Conservation (phyloP, 805 yeast species). For the Starmerella khaoyaiensis region DNA sequence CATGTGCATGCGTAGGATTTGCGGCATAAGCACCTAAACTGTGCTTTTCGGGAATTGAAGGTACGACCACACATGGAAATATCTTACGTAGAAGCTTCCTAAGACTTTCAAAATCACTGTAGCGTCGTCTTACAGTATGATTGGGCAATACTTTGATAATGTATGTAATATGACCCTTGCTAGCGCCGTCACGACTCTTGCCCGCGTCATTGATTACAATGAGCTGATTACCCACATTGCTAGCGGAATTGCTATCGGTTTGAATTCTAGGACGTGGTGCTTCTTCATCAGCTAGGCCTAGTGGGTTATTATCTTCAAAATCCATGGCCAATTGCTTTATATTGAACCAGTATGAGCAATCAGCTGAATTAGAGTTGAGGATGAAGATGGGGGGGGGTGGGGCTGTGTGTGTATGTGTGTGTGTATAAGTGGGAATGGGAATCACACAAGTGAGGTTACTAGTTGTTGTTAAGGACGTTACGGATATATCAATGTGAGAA, state of each 20-base stretch:
- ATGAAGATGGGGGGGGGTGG: background rate
- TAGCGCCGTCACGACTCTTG: conserved; percentile 67
- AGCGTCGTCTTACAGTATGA: conserved; percentile 61
- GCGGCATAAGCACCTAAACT: conserved; percentile 39
- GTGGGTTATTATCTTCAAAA: conserved; percentile 36
- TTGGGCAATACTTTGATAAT: conserved; percentile 52
- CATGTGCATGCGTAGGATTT: conserved; percentile 34
- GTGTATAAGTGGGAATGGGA: too few species aligned
- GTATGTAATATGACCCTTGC: conserved; percentile 69
- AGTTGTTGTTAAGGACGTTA: too few species aligned
- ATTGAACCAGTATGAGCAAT: too few species aligned
- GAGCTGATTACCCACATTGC: conserved; percentile 5
- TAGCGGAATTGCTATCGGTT: conserved; percentile 1
- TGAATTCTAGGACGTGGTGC: conserved; percentile 7
- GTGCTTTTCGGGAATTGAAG: conserved; percentile 89
- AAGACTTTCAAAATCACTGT: conserved; percentile 82
- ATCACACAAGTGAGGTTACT: too few species aligned
- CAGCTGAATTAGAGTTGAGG: background rate
- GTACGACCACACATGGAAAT: conserved; percentile 71
- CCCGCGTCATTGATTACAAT: conserved; percentile 61
- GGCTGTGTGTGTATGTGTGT: background rate
- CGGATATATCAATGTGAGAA: too few species aligned
- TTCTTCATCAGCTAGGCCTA: conserved; percentile 27
- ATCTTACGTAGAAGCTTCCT: conserved; percentile 56
- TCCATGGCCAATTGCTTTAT: conserved; percentile 23